phyloP scores from a whole-genome alignment of 257 asterid species.

The Fraxinus cuspidata region DNA sequence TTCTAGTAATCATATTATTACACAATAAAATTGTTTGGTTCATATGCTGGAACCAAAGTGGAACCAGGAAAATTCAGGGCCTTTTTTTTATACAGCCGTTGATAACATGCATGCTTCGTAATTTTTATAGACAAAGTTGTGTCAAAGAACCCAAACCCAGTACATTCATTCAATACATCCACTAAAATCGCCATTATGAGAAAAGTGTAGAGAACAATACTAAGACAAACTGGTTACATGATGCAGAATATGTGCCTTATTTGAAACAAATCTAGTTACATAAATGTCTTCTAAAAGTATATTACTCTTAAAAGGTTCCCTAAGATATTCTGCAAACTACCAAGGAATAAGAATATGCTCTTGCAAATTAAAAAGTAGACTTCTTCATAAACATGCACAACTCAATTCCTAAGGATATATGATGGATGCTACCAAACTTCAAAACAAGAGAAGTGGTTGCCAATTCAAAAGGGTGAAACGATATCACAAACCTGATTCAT shows the following conservation, averaged over 20 bases:
- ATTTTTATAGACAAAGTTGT: not conserved
- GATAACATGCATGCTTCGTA: not conserved
- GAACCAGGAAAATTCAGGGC: not conserved
- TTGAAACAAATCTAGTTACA: not conserved
- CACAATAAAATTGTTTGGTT: not conserved
- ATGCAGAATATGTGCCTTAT: not conserved
- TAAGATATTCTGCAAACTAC: not conserved
- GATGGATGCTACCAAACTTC: slow-evolving; percentile 1
- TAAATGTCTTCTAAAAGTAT: no score
- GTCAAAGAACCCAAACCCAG: not conserved
- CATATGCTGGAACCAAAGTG: not conserved
- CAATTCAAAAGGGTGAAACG: slow-evolving; percentile 24
- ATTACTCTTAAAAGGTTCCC: not conserved
- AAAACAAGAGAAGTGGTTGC: slow-evolving; percentile 9
- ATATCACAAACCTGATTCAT: slow-evolving; percentile 88
- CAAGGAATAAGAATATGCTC: not conserved
- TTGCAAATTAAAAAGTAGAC: not conserved
- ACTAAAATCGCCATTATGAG: not conserved
- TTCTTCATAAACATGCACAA: not conserved
- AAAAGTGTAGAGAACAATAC: not conserved
- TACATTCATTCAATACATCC: not conserved
- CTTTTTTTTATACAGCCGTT: not conserved
- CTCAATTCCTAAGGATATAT: not conserved
- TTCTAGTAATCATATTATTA: not conserved
- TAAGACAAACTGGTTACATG: not conserved